Percentiles rank a stretch among this genome's conserved stretches.
These are phyloP conservation scores for Aspergillus bombycis DNA, from an alignment of 2,329 filamentous ascomycete species.

Conservation along the genomic window DNA sequence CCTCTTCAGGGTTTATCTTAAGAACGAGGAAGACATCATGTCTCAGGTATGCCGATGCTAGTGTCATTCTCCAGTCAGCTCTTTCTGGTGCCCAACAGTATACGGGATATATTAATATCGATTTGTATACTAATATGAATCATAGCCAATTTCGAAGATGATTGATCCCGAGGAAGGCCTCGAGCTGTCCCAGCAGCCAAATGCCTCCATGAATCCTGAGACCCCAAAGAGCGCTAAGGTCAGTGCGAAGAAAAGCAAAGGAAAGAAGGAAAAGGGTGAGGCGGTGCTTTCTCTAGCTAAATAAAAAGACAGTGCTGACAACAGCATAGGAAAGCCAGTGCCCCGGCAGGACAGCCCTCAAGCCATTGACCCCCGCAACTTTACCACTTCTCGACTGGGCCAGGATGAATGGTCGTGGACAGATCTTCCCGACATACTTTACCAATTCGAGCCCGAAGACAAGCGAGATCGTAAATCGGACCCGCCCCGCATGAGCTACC, in stretches of 20 bases:
- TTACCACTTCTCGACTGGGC: constrained; percentile 15
- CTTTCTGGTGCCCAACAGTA: not conserved
- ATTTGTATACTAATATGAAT: not conserved
- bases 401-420: constrained; percentile 26
- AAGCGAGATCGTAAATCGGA: constrained; percentile 1
- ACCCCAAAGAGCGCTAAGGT: not conserved
- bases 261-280: not conserved
- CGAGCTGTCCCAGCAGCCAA: not conserved
- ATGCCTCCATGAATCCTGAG: not conserved
- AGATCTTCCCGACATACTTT: constrained; percentile 28
- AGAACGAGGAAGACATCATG: not conserved
- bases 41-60: not conserved
- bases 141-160: not conserved
- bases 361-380: constrained; percentile 17
- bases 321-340: not conserved
- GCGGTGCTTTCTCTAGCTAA: not conserved
- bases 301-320: not conserved
- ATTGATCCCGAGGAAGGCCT: not conserved
- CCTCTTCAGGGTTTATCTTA: not conserved
- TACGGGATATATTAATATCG: not conserved
- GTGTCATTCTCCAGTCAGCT: not conserved
- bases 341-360: constrained; percentile 19
- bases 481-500: constrained; percentile 6
- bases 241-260: not conserved
- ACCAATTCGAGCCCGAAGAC: constrained; percentile 20